Base-by-base conservation (phyloP, 441 rosid species). In the Mallotus repandus region DNA sequence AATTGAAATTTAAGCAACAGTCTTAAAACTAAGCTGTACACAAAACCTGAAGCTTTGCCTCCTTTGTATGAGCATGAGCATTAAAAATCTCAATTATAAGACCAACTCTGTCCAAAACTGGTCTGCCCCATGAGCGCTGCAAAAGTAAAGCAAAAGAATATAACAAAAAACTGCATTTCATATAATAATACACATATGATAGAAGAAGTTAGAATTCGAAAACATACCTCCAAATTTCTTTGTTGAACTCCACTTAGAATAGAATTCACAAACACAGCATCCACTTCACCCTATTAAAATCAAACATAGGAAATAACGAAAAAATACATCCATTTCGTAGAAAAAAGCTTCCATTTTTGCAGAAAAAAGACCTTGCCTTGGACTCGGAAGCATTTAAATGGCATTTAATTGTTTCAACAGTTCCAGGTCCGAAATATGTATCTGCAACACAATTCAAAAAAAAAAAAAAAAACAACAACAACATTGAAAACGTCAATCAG, bases 81-180 rank as follows among this genome's bases (percentile, higher is more conserved):
- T 91, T 92, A 71, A 92, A 94, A 83, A 92, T 94, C 84, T 91
- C 97, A 62, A 94, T 91, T 69, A 94, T 94, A 74, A 94, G 93
- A 32, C 96, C 97, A 69, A 94, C 94, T 53, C 98, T 94, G 70
- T 94, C 99, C 49, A 92, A 74, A 57, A 92, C 97, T 25, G 99
- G 97, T 78, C 79, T 94, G 9, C 55, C 89, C 98, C 93, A 94
- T 49, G 72, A 68, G 66, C 90, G 74, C 99, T 91, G 88, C 71
- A 78, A 62, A 45, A 45, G 66, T 57, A 70, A 64, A 48, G 59
- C 41, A 48, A 58, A 45, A 53, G 70, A 54, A 67, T 82, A 61
- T 69, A 78, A 63, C 65, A 43, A 5, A 9, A 46, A 56, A 19
- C 14, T 45, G 22, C 49, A 55, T n/a, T 8, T 18, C 46, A 52